Conservation (phyloP, 1,139 yeast species). For the Magnusiomyces paraingens region DNA sequence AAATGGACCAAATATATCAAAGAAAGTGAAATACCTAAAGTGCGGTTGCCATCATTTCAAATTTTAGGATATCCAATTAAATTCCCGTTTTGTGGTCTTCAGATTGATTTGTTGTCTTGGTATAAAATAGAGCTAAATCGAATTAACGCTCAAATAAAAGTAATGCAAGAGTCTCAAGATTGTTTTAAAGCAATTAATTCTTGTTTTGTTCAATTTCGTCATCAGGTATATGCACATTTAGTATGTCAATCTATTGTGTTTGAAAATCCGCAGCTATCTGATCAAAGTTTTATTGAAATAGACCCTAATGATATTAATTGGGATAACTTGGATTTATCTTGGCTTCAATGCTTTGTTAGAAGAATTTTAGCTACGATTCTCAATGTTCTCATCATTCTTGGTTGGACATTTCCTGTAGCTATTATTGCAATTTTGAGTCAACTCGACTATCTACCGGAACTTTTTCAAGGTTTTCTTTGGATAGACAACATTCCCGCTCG, state of each 20-base stretch:
- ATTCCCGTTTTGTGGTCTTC: conserved; percentile 18
- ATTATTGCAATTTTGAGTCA: conserved; percentile 77
- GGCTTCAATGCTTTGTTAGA: conserved; percentile 11
- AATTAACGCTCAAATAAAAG: conserved; percentile 24
- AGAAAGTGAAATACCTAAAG: conserved; percentile 17
- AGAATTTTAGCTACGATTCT: conserved; percentile 47
- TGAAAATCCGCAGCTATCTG: conserved; percentile 15
- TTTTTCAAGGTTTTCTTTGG: conserved; percentile 57
- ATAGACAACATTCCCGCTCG: conserved; percentile 54
- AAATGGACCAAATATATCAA: conserved; percentile 23
- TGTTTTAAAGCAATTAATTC: conserved; percentile 23
- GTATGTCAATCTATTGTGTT: conserved; percentile 28
- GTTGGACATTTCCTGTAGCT: conserved; percentile 87
- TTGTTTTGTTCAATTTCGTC: conserved; percentile 31
- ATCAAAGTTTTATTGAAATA: conserved; percentile 20
- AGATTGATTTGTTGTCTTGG: conserved; percentile 22
- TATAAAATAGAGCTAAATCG: conserved; percentile 24
- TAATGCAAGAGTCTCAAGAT: conserved; percentile 19
- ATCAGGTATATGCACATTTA: conserved; percentile 29
- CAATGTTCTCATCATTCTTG: conserved; percentile 50
- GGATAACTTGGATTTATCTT: conserved; percentile 23
- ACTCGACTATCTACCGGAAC: conserved; percentile 53
- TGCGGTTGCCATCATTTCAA: conserved; percentile 12
- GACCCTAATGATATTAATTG: conserved; percentile 30
- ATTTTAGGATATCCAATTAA: conserved; percentile 11